Conservation (phyloP, 106 monocot species). For the Dioscorea alata region DNA sequence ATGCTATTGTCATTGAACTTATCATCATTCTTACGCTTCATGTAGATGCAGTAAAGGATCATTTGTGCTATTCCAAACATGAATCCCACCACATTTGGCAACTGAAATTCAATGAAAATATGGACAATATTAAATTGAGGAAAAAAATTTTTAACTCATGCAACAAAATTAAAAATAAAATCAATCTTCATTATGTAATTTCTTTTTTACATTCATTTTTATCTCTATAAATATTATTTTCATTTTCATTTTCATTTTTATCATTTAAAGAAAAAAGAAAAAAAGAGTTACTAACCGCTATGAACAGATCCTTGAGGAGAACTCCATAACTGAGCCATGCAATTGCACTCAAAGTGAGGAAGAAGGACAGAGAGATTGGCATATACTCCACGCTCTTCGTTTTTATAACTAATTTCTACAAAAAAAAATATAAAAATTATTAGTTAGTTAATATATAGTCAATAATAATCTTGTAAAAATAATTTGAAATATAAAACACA, state of each 20-base stretch:
- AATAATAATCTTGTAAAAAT: too few relatives aligned
- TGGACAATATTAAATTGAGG: not conserved
- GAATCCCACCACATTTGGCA: slow-evolving; percentile 67
- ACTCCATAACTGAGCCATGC: slow-evolving; percentile 56
- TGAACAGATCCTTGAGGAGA: slow-evolving; percentile 24
- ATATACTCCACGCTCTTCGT: slow-evolving; percentile 70
- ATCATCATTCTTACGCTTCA: slow-evolving; percentile 23
- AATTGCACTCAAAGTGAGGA: slow-evolving; percentile 52
- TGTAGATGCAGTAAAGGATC: slow-evolving; percentile 42
- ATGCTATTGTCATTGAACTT: too few relatives aligned
- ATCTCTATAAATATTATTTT: not conserved
- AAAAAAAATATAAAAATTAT: not conserved
- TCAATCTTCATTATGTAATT: too few relatives aligned
- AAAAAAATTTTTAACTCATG: too few relatives aligned
- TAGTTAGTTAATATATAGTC: too few relatives aligned
- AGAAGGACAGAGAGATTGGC: slow-evolving; percentile 60
- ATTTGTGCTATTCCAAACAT: slow-evolving; percentile 54
- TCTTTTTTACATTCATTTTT: not conserved
- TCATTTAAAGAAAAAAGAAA: not conserved
- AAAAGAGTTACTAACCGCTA: slow-evolving; percentile 31
- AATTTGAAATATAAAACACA: too few relatives aligned
- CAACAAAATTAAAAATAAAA: too few relatives aligned
- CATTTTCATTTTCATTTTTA: too few relatives aligned
- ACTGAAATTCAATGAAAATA: slow-evolving; percentile 21
- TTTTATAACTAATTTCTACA: slow-evolving; percentile 49